Evolutionary conservation across 805 yeast species (phyloP), one percentile per base, ranked within the genome.

Genomic region (Zygotorulaspora sp.): DNA sequence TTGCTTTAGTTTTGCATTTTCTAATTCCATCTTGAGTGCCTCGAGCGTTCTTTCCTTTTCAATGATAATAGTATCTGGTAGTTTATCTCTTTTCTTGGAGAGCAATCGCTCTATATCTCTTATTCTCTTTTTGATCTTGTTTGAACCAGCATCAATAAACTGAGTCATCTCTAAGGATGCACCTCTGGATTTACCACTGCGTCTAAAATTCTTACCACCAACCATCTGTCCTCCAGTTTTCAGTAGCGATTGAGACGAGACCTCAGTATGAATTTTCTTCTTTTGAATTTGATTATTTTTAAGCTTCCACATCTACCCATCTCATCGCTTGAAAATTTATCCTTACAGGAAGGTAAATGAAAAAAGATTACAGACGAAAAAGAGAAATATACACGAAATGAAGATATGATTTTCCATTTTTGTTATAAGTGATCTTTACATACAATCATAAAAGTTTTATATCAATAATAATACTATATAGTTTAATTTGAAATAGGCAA

Each of bases 101-200:
- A 90, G 66, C 13, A 84, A 65, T 50, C 97, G 72, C 52, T 83
- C 81, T 25, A 87, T 70, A 58, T 90, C 96, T 66, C 97, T 77
- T 45, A 90, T 84, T 63, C 83, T 83, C 68, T 83, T 87, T 62
- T 79, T 85, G 46, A 87, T 72, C 51, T 80, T 83, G 27, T 83
- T 56, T 3, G 66, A 49, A 12, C 69, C 68, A 1, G 67, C 62
- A 28, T 64, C 65, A 6, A 64, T 33, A 10, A 60, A 61, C 20
- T 56, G 56, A 5, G 65, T 60, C 45, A 63, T 52, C 68, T 63
- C 57, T 42, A 72, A 32, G 11, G 61, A 51, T 16, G 53, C 23
- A 6, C 57, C 58, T 15, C 43, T 30, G 10, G 45, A 30, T 25
- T 36, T 50, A 5, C 37, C 42, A 19, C 41, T 47, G 30, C 47